Evolutionary conservation across 495 filamentous ascomycete genomes (phyloP), one percentile per base, ranked within the genome.

Genomic region (Aspergillus sclerotioniger): DNA sequence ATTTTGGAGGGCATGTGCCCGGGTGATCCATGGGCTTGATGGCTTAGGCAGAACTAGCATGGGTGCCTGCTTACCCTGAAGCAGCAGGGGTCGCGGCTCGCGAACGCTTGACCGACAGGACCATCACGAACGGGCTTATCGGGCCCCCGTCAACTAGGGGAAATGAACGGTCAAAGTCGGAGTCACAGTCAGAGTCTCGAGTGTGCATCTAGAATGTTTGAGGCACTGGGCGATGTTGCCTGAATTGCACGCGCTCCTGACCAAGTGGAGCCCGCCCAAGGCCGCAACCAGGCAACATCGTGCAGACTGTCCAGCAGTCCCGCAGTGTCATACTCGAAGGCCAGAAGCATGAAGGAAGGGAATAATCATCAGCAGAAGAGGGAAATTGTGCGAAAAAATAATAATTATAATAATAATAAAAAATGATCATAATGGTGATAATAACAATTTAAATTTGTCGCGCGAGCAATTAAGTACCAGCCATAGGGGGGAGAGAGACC

Each of bases 21-120:
- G 37, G 37, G 37, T 41, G 37, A 41, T 3, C 17, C 10, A 49
- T 16, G 47, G 47, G 47, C 47, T 50, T n/a, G 47, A 50, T n/a
- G 47, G 47, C 47, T 50, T 50, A 50, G 47, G 47, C 47, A 50
- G 47, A 50, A 50, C 47, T 50, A 50, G 47, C 25, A 50, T 31
- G 47, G 47, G 25, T 50, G 47, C 47, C 47, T 50, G 47, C 47
- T 50, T 50, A 50, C 28, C 20, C 12, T 12, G 37, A 13, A 41
- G 37, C 37, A 41, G 12, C 37, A 41, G 37, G 37, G 21, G 46
- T 29, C 21, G 46, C 19, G 25, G 17, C 17, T 29, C 46, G 46
- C 8, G 20, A 29, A n/a, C 28, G 17, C 13, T n/a, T 29, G 47
- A 50, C 47, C 47, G 47, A 50, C 47, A 50, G 47, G 31, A 50